Conservation (phyloP, 495 filamentous ascomycete genomes). For the Bombardia bombarda region DNA sequence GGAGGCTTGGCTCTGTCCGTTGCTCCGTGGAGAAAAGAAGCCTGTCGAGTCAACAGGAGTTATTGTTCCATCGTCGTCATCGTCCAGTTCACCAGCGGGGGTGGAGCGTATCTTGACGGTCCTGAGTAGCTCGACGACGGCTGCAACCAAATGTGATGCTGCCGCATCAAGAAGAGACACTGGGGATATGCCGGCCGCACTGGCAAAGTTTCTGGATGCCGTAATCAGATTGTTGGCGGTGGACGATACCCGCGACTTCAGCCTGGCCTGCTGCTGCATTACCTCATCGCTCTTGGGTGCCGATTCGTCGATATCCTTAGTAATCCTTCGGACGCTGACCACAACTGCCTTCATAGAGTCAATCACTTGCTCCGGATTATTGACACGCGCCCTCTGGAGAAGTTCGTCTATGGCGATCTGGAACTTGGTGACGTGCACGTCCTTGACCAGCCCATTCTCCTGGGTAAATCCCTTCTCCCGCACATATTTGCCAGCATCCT, state of each 20-base stretch:
- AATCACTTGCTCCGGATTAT: constrained; percentile 64
- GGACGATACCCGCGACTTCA: constrained; percentile 71
- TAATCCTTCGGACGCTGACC: constrained; percentile 68
- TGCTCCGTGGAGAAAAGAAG: constrained; percentile 43
- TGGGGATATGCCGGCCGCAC: constrained; percentile 75
- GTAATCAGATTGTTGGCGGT: constrained; percentile 96
- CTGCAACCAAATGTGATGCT: constrained; percentile 80
- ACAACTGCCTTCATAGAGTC: constrained; percentile 77
- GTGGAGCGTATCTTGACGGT: constrained; percentile 77
- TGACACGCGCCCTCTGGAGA: constrained; percentile 62
- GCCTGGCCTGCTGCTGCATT: constrained; percentile 50
- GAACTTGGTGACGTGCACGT: constrained; percentile 89
- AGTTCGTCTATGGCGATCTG: constrained; percentile 93
- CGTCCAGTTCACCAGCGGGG: constrained; percentile 62
- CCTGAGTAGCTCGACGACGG: constrained; percentile 76
- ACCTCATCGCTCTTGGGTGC: constrained; percentile 37
- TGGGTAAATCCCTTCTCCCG: constrained; percentile 66
- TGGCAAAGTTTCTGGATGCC: constrained; percentile 81
- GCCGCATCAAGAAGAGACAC: constrained; percentile 93
- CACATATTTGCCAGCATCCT: constrained; percentile 53
- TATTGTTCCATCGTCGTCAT: constrained; percentile 58
- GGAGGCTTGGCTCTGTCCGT: constrained; percentile 23
- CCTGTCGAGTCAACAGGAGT: constrained; percentile 45
- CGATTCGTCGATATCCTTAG: constrained; percentile 63
- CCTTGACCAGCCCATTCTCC: constrained; percentile 70